phyloP scores from a whole-genome alignment of 2,329 filamentous ascomycete species.

The Beauveria sp. region DNA sequence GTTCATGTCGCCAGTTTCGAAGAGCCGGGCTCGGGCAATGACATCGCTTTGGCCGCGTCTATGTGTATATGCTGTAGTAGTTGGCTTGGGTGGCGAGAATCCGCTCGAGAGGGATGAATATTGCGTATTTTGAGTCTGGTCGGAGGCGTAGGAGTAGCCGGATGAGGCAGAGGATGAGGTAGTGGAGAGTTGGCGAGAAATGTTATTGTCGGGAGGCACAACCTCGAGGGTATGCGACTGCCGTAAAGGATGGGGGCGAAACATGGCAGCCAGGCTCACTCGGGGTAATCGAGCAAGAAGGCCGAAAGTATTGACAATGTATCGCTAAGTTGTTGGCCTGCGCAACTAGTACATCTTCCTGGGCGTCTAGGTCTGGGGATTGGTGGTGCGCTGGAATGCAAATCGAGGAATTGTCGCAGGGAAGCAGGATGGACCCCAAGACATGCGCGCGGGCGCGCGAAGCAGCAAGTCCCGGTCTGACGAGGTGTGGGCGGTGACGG shows the following conservation, averaged over 20 bases:
- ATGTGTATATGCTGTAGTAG: constrained; percentile 35
- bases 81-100: constrained; percentile 33
- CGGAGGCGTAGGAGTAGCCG: constrained; percentile 54
- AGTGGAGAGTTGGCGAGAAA: constrained; percentile 59
- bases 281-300: not conserved
- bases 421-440: constrained; percentile 8
- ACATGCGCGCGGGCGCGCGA: constrained; percentile 12
- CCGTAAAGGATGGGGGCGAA: constrained; percentile 50
- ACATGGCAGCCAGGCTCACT: constrained; percentile 17
- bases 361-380: not conserved
- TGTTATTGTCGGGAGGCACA: constrained; percentile 27
- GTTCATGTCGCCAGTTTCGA: constrained; percentile 37
- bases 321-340: constrained; percentile 11
- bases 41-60: constrained; percentile 72
- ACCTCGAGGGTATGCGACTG: constrained; percentile 47
- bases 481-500: not conserved
- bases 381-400: constrained; percentile 10
- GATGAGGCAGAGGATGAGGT: constrained; percentile 66
- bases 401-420: constrained; percentile 4
- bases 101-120: constrained; percentile 65
- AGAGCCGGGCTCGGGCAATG: constrained; percentile 43
- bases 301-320: constrained; percentile 35
- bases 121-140: constrained; percentile 49
- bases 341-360: constrained; percentile 12
- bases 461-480: not conserved